Percentiles rank a stretch among this genome's conserved stretches.
Conservation (phyloP, 148 eudicot genomes). For the Hydrangea macrophylla region DNA sequence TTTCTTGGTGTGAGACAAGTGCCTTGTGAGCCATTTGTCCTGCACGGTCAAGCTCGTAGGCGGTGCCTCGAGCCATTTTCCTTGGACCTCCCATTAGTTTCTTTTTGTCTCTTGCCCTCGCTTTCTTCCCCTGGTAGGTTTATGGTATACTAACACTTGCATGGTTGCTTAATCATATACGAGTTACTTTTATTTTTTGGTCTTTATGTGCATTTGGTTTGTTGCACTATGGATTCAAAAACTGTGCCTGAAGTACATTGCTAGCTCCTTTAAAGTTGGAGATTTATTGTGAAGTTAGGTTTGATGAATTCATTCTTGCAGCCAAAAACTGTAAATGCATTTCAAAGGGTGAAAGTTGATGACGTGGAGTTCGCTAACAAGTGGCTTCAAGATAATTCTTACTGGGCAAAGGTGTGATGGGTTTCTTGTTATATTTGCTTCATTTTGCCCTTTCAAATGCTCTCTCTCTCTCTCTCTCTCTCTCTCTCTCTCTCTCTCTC, state of each 20-base stretch:
- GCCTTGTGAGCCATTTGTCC: no score
- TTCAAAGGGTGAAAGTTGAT: conserved; percentile 83
- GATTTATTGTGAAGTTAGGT: background rate
- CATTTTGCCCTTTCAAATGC: background rate
- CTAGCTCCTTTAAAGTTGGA: background rate
- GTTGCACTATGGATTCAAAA: no score
- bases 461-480: background rate
- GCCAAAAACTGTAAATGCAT: conserved; percentile 73
- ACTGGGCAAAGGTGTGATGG: conserved; percentile 85
- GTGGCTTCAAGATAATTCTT: conserved; percentile 85
- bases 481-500: background rate
- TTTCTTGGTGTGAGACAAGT: no score
- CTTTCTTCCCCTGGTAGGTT: background rate
- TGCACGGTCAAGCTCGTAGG: no score
- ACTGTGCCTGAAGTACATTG: background rate
- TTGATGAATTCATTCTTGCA: conserved; percentile 25
- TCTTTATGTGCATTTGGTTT: no score
- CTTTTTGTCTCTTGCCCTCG: background rate
- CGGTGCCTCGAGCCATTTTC: no score
- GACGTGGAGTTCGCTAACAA: conserved; percentile 73
- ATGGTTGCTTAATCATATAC: background rate
- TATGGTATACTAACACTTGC: background rate
- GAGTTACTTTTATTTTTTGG: no score
- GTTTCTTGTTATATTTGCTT: conserved; percentile 7
- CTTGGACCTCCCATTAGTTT: background rate